A percentile compares a stretch with the other conserved stretches of the same genome.
Conservation (phyloP, 1,284 basidiomycete species). For the Trichosporon asahii region DNA sequence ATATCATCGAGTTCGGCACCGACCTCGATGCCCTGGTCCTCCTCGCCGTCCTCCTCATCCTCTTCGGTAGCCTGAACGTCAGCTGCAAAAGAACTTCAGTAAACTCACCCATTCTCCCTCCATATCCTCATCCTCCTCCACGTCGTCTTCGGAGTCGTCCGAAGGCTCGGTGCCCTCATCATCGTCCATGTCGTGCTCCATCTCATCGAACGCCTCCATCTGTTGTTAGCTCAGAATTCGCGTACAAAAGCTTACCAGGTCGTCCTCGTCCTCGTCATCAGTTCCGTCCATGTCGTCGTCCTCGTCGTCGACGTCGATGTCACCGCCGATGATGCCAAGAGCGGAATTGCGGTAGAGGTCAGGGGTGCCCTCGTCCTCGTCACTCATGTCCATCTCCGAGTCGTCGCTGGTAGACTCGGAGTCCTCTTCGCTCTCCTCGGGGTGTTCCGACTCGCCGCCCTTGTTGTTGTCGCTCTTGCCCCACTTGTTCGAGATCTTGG, state of each 20-base stretch:
- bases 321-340: constrained; percentile 81
- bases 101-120: constrained; percentile 37
- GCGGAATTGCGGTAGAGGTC: constrained; percentile 96
- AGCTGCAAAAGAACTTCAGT: neutral
- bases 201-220: constrained; percentile 33
- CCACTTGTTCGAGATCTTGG: constrained; percentile 97
- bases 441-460: constrained; percentile 53
- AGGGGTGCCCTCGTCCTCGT: constrained; percentile 61
- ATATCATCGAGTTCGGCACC: constrained; percentile 32
- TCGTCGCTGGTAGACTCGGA: constrained; percentile 25
- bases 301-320: constrained; percentile 58
- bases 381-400: constrained; percentile 59
- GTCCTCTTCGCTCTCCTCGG: constrained; percentile 44
- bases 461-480: constrained; percentile 71
- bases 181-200: constrained; percentile 54
- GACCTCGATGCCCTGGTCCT: constrained; percentile 22
- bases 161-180: constrained; percentile 57
- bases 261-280: constrained; percentile 79
- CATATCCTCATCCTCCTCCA: constrained; percentile 37
- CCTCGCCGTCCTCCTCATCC: constrained; percentile 39
- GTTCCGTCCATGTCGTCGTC: constrained; percentile 72
- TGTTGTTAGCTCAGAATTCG: constrained; percentile 20
- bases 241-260: constrained; percentile 26
- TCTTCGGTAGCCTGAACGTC: constrained; percentile 30
- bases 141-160: constrained; percentile 42